Evolutionary conservation across 2,329 filamentous ascomycete species (phyloP).

Genomic region (Annulohypoxylon truncatum): DNA sequence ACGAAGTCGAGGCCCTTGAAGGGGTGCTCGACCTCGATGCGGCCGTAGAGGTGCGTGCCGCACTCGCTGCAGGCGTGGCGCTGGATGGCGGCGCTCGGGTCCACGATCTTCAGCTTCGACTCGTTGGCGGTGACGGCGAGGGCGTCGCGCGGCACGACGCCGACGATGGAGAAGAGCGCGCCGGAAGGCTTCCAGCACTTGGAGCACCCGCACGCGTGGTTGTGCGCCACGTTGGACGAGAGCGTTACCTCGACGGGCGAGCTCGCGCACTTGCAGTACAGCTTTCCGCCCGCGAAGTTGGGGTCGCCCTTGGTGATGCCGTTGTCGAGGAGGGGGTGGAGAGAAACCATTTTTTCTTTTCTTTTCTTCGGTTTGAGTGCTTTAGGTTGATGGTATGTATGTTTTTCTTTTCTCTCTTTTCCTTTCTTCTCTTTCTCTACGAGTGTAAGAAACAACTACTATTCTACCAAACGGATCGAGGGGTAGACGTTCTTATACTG

Average conservation of each 20-base stretch:
- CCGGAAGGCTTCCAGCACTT: conserved; percentile 77
- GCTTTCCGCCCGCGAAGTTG: conserved; percentile 68
- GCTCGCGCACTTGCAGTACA: conserved; percentile 69
- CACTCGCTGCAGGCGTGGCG: conserved; percentile 71
- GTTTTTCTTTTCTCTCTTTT: neutral
- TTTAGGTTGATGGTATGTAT: neutral
- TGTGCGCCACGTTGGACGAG: conserved; percentile 70
- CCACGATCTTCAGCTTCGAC: conserved; percentile 68
- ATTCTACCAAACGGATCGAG: neutral
- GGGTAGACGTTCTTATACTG: conserved; percentile 22
- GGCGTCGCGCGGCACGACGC: conserved; percentile 67
- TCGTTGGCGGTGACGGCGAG: conserved; percentile 67
- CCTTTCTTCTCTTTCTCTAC: neutral
- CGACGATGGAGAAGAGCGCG: conserved; percentile 73
- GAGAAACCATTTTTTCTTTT: conserved; percentile 48
- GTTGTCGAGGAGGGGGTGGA: conserved; percentile 73
- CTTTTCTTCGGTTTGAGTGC: neutral
- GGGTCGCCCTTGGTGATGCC: conserved; percentile 67
- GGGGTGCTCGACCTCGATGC: conserved; percentile 72
- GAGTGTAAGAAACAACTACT: neutral
- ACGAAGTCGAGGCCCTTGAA: conserved; percentile 79
- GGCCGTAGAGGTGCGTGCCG: conserved; percentile 71
- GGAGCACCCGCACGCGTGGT: conserved; percentile 78
- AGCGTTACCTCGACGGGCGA: conserved; percentile 69
- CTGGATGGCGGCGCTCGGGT: conserved; percentile 67